Conservation (phyloP, 106 monocot genomes). For the Dendrobium catenatum region DNA sequence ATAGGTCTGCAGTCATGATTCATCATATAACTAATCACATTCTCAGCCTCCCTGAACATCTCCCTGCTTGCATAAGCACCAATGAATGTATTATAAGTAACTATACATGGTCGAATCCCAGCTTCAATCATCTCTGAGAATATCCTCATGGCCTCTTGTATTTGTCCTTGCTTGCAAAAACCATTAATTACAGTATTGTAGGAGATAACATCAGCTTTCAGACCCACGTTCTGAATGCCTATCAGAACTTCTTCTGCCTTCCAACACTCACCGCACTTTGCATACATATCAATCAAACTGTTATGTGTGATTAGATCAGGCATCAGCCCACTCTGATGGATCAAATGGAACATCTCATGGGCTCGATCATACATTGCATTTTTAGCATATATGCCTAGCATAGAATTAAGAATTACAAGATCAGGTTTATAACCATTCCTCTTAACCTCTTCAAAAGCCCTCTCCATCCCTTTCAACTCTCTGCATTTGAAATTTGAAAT, state of each 20-base stretch:
- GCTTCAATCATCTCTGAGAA: conserved; percentile 49
- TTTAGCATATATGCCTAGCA: conserved; percentile 90
- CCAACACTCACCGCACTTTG: conserved; percentile 67
- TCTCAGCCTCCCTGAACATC: conserved; percentile 65
- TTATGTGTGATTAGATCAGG: conserved; percentile 87
- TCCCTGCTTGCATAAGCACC: conserved; percentile 39
- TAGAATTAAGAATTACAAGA: conserved; percentile 62
- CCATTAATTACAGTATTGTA: conserved; percentile 95
- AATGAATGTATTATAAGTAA: conserved; percentile 78
- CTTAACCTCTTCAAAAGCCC: conserved; percentile 62
- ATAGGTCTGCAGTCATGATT: conserved; percentile 46
- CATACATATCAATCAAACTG: conserved; percentile 90
- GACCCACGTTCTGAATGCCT: conserved; percentile 29
- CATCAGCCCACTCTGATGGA: conserved; percentile 40
- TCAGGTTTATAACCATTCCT: conserved; percentile 75
- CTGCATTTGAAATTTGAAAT: conserved; percentile 84
- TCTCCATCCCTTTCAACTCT: conserved; percentile 51
- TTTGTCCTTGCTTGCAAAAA: conserved; percentile 74
- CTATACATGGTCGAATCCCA: conserved; percentile 53
- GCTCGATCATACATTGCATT: conserved; percentile 67
- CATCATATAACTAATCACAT: conserved; percentile 69
- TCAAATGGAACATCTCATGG: conserved; percentile 53
- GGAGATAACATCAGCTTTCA: conserved; percentile 58
- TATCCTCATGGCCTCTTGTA: conserved; percentile 63
- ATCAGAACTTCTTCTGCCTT: conserved; percentile 79